These are phyloP conservation scores for Fusarium veterinarium DNA, from an alignment of 2,329 filamentous ascomycete species.

Conservation along the genomic window DNA sequence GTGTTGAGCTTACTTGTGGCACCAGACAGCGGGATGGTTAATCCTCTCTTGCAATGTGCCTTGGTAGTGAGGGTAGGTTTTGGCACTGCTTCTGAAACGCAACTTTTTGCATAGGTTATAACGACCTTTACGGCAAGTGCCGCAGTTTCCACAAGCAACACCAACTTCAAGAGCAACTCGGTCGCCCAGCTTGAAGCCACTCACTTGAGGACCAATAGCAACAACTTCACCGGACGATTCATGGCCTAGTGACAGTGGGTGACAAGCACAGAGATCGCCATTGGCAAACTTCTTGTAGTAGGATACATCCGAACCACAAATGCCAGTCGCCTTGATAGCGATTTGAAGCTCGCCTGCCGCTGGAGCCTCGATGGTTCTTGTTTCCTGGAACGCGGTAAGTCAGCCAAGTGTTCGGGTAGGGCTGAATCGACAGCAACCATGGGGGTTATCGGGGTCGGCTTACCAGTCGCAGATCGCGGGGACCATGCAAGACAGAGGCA, in stretches of 20 bases:
- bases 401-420: conserved; percentile 36
- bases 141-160: conserved; percentile 64
- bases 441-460: conserved; percentile 41
- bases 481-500: conserved; percentile 68
- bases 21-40: conserved; percentile 72
- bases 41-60: conserved; percentile 72
- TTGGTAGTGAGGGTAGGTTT: conserved; percentile 72
- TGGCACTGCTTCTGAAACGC: conserved; percentile 71
- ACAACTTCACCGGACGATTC: conserved; percentile 71
- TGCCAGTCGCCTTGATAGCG: conserved; percentile 72
- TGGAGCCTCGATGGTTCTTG: conserved; percentile 60
- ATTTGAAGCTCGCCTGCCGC: conserved; percentile 70
- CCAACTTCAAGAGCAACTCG: conserved; percentile 70
- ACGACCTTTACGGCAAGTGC: conserved; percentile 62
- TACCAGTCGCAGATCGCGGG: conserved; percentile 68
- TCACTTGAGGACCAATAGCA: conserved; percentile 64
- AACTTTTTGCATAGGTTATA: conserved; percentile 73
- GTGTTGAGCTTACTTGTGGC: conserved; percentile 63
- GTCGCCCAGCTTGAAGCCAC: conserved; percentile 65
- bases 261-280: conserved; percentile 74
- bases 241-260: conserved; percentile 73
- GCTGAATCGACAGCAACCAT: conserved; percentile 32
- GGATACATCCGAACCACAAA: conserved; percentile 77
- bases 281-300: conserved; percentile 81
- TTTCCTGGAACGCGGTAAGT: conserved; percentile 56